Base-by-base conservation (phyloP, 1,284 basidiomycete genomes). In the Mycena citricolor region DNA sequence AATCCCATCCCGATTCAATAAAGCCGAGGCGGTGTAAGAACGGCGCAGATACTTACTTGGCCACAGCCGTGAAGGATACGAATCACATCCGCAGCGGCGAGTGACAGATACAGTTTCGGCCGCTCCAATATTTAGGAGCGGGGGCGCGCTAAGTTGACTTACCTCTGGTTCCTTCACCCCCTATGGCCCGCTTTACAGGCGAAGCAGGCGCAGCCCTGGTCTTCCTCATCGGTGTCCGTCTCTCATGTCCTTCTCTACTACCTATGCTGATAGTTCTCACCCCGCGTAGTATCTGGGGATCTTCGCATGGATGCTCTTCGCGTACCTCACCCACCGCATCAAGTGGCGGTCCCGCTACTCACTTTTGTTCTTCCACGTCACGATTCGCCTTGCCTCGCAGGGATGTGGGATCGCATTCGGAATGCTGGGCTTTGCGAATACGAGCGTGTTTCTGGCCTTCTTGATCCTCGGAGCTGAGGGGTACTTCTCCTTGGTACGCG, bases 271-370 rank as follows among this genome's bases (percentile, higher is more conserved):
- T n/a, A 29, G n/a, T 29, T 29, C 26, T 29, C 10, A 29, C 26
- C n/a, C 26, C 10, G n/a, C n/a, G 7, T 24, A 51, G 50, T 66
- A 66, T 35, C 32, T 57, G 35, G 47, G 49, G 10, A 51, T 66
- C 4, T 64, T 62, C 46, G 17, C 41, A 25, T 46, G 61, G 42
- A 56, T 65, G 47, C 25, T 65, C 22, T 44, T 46, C 8, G 57
- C 57, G 26, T 60, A n/a, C 64, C 45, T 36, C 63, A 76, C 41
- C 67, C 77, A 40, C 56, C 54, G 58, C 64, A 74, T 16, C 67
- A 42, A 43, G 38, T 51, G 44, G 42, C 68, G 1, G 71, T 71
- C 47, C 70, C 71, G 47, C 69, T 73, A 61, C 39, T 51, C 57
- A n/a, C 13, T 62, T 34, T 49, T 66, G 8, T 55, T 60, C 17